Base-by-base conservation (phyloP, 306 rosid genomes). In the Psophocarpus tetragonolobus region DNA sequence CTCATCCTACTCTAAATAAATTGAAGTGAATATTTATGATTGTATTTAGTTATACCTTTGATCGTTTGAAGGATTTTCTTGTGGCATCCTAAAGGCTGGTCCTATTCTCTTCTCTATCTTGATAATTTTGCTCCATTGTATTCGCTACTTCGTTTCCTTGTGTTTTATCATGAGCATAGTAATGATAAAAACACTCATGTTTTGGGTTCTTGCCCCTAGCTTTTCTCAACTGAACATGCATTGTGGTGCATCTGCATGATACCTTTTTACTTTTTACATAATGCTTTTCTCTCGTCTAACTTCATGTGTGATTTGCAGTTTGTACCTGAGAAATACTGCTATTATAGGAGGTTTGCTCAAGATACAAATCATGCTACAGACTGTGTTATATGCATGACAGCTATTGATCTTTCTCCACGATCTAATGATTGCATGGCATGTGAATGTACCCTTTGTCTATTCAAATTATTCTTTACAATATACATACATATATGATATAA, bases 381-480 rank as follows among this genome's bases (percentile, higher is more conserved):
- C 67, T 95, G 99, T 77, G 99, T 95, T 73, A 95, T 95, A 82
- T 95, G 99, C 90, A 92, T 95, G 99, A 88, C 99, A 3, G 79
- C 88, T 80, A 85, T 95, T 64, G 97, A 92, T 74, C 65, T 87
- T 77, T 50, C 81, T 3, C 91, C 84, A 14, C 91, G 88, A 65
- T 85, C 97, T 9, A 93, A 84, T 48, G 98, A 91, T 78, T 91
- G 97, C 97, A 95, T 95, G 99, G 99, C 83, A 87, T 24, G 64
- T 69, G 58, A 64, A 81, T 47, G 11, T 53, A 48, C 32, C 69
- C 60, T 74, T 32, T 26, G 75, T 62, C 36, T 32, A 44, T 63
- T 60, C 20, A 3, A 44, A 39, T 77, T n/a, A 53, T 42, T 57
- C 36, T 80, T 74, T 41, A 67, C 32, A 85, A 63, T 75, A 45